Evolutionary conservation across 441 rosid genomes (phyloP).

Genomic region (Corymbia citriodora): DNA sequence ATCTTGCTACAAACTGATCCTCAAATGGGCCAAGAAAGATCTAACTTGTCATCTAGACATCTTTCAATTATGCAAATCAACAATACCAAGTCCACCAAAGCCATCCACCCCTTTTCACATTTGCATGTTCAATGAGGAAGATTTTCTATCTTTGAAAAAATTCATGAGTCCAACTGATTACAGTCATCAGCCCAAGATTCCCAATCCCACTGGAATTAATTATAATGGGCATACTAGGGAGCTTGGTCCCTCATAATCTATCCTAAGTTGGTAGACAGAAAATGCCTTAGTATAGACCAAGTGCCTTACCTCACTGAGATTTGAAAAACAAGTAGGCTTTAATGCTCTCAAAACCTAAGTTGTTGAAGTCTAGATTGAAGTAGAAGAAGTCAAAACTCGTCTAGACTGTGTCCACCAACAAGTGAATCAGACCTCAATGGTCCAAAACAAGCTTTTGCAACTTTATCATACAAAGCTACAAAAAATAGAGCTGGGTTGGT

Average conservation of each 20-base stretch:
- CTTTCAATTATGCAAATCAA: background rate
- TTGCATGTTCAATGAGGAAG: background rate
- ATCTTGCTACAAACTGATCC: background rate
- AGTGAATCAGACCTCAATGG: background rate
- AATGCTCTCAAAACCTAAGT: background rate
- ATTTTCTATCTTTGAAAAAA: background rate
- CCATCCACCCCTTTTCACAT: background rate
- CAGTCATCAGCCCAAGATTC: background rate
- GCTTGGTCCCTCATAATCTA: background rate
- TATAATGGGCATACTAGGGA: background rate
- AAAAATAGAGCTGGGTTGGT: background rate
- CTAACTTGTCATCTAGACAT: background rate
- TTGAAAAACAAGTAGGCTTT: accelerated
- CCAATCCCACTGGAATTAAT: background rate
- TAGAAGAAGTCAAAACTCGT: background rate
- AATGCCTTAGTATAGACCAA: background rate
- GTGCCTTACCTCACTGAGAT: background rate
- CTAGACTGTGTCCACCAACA: background rate
- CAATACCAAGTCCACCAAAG: background rate
- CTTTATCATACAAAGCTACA: no score
- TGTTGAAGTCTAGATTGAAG: background rate
- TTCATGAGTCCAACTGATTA: background rate
- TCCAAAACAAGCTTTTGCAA: background rate
- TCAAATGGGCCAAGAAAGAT: background rate
- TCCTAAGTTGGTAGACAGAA: background rate